Conservation (phyloP, 2,329 filamentous ascomycete genomes). For the Colletotrichum filicis region DNA sequence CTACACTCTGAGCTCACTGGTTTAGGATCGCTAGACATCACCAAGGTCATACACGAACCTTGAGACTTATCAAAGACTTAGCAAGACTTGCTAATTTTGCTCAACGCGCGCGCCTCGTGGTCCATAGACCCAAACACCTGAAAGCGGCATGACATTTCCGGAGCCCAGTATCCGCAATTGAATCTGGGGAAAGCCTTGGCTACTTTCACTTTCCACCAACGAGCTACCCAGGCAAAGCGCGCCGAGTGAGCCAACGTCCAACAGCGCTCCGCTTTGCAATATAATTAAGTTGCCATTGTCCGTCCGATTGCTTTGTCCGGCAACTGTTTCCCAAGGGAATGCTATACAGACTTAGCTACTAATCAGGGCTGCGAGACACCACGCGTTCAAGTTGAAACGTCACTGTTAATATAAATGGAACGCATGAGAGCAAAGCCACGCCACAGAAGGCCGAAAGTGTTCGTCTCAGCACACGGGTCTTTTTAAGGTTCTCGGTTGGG, state of each 20-base stretch:
- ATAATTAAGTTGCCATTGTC: not conserved
- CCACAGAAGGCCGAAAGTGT: not conserved
- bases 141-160: not conserved
- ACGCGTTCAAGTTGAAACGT: conserved; percentile 2
- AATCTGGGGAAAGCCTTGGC: not conserved
- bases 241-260: not conserved
- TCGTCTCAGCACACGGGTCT: not conserved
- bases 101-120: not conserved
- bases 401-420: not conserved
- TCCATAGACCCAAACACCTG: not conserved
- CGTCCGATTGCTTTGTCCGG: not conserved
- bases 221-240: not conserved
- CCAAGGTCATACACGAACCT: not conserved
- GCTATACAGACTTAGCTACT: not conserved
- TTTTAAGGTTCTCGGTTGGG: conserved; percentile 7
- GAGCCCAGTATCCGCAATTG: not conserved
- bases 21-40: not conserved
- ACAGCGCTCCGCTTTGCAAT: not conserved
- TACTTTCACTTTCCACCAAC: too few relatives aligned
- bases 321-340: not conserved
- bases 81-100: not conserved
- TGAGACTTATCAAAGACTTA: not conserved
- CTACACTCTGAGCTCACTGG: not conserved
- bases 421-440: conserved; percentile 9
- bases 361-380: not conserved